These are phyloP conservation scores for Phytophthora litchii DNA, from an alignment of 352 stramenopile species.

Conservation along the genomic window DNA sequence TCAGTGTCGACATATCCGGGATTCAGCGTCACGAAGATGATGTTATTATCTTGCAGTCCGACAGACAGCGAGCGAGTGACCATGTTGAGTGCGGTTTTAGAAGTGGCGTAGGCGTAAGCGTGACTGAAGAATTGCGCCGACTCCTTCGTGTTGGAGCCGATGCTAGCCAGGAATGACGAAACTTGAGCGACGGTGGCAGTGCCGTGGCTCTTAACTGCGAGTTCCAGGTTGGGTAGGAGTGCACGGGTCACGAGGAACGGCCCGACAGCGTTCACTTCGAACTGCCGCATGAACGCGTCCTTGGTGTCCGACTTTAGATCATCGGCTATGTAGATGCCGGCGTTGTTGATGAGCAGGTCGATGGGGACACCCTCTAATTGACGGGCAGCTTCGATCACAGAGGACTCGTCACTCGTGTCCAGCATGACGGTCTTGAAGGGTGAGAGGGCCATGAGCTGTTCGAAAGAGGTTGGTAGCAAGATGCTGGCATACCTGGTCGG, in stretches of 20 bases:
- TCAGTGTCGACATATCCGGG: conserved; percentile 50
- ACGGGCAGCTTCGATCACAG: conserved; percentile 38
- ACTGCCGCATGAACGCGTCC: conserved; percentile 46
- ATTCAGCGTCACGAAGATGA: conserved; percentile 16
- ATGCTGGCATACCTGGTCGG: conserved; percentile 24
- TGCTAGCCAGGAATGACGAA: conserved; percentile 50
- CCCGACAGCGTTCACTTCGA: conserved; percentile 50
- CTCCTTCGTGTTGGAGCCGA: conserved; percentile 39
- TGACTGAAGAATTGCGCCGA: conserved; percentile 16
- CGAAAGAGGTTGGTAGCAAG: no score
- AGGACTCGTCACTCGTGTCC: conserved; percentile 48
- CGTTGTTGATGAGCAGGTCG: conserved; percentile 43
- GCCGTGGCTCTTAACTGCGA: conserved; percentile 25
- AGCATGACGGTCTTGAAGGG: conserved; percentile 46
- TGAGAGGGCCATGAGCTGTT: conserved; percentile 23
- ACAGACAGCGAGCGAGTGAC: conserved; percentile 44
- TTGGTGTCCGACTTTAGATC: conserved; percentile 39
- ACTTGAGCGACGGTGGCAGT: conserved; percentile 29
- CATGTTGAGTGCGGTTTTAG: conserved; percentile 72
- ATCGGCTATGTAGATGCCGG: conserved; percentile 35
- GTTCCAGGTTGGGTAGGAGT: conserved; percentile 45
- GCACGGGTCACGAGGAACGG: conserved; percentile 37
- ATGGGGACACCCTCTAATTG: conserved; percentile 38
- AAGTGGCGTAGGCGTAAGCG: conserved; percentile 61
- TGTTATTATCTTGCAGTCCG: conserved; percentile 35